phyloP scores from a whole-genome alignment of 345 rosid species.

The Arabis alpina region DNA sequence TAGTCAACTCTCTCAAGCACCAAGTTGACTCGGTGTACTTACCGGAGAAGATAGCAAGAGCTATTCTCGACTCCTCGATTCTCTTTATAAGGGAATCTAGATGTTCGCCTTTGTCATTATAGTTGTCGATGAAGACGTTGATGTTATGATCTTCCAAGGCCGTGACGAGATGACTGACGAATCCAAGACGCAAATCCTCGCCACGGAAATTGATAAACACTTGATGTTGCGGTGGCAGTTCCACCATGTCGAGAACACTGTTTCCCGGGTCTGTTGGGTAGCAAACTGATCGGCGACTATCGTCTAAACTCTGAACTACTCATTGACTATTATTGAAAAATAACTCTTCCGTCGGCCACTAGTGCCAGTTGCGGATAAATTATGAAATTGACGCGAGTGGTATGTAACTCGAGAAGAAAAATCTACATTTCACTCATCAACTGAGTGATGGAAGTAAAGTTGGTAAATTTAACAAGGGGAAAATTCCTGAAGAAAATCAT shows the following conservation, averaged over 20 bases:
- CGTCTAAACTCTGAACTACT: too few species aligned
- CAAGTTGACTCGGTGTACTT: neutral
- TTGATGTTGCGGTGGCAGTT: conserved; percentile 17
- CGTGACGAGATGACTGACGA: conserved; percentile 31
- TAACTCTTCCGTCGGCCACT: too few species aligned
- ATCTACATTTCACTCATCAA: too few species aligned
- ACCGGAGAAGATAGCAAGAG: conserved; percentile 15
- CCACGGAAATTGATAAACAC: conserved; percentile 42
- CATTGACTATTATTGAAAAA: too few species aligned
- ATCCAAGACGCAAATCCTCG: conserved; percentile 3
- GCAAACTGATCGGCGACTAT: too few species aligned
- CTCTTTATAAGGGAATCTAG: neutral
- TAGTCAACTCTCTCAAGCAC: conserved; percentile 22
- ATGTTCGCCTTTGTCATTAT: neutral
- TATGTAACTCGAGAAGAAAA: too few species aligned
- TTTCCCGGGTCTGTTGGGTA: neutral
- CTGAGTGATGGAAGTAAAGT: too few species aligned
- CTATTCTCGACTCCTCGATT: conserved; percentile 25
- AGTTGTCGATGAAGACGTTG: conserved; percentile 19
- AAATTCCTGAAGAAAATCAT: too few species aligned
- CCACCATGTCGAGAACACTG: neutral
- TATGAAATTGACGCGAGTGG: too few species aligned
- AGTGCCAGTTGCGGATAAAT: too few species aligned
- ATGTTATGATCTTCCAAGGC: neutral
- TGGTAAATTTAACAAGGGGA: too few species aligned